These are phyloP conservation scores for Tricholoma saponaceum DNA, from an alignment of 768 basidiomycete species.

Conservation along the genomic window DNA sequence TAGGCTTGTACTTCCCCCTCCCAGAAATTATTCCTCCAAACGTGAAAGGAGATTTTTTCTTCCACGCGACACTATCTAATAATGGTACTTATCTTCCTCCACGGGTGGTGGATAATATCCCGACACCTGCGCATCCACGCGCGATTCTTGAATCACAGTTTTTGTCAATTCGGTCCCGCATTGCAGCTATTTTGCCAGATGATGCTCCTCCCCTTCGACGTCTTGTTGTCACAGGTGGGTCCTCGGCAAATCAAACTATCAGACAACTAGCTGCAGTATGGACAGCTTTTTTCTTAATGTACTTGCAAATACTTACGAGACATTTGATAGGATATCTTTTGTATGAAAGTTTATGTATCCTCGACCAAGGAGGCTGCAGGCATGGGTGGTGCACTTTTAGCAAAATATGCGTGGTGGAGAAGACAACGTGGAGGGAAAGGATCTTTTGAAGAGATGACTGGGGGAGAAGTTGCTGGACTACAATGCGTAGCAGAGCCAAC, in stretches of 20 bases:
- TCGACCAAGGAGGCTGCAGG: conserved; percentile 66
- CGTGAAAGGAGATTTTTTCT: conserved; percentile 69
- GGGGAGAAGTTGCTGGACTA: conserved; percentile 46
- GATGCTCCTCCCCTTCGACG: conserved; percentile 48
- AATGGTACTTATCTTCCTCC: conserved; percentile 18
- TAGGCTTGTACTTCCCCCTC: conserved; percentile 79
- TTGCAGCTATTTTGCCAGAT: conserved; percentile 26
- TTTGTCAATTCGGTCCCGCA: conserved; percentile 71
- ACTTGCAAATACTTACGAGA: background rate
- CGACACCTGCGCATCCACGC: conserved; percentile 53
- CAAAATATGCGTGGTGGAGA: conserved; percentile 70
- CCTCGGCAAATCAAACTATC: conserved; percentile 68
- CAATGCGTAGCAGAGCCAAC: conserved; percentile 60
- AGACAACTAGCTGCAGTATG: conserved; percentile 62
- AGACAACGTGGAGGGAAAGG: conserved; percentile 35
- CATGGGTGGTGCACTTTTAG: conserved; percentile 68
- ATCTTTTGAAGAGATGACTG: conserved; percentile 63
- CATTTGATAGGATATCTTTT: conserved; percentile 58
- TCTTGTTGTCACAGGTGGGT: conserved; percentile 76
- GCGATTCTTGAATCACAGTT: conserved; percentile 85
- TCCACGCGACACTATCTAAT: conserved; percentile 30
- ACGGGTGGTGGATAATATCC: conserved; percentile 31
- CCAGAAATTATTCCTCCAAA: conserved; percentile 86
- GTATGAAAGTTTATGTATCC: conserved; percentile 68
- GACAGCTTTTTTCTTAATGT: background rate